Percentiles rank a stretch among this genome's conserved stretches.
Conservation (phyloP, 2,329 filamentous ascomycete genomes). For the Neonectria faginata region DNA sequence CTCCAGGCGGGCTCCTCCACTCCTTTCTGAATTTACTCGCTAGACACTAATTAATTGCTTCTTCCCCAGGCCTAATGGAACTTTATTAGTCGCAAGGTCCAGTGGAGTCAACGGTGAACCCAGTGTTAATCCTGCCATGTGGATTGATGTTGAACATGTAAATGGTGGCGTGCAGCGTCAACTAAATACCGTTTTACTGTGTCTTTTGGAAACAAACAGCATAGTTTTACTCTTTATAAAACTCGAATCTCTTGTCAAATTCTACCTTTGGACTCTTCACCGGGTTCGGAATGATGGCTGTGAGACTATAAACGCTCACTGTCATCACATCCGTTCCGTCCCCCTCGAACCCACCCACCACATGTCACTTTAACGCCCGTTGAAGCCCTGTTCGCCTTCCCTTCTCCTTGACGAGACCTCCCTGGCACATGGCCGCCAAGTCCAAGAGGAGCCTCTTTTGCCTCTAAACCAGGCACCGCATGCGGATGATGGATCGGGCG, state of each 20-base stretch:
- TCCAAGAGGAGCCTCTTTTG: constrained; percentile 2
- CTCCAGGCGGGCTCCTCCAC: neutral
- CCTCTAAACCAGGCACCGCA: neutral
- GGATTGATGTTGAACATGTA: no score
- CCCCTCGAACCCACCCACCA: neutral
- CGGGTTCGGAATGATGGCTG: neutral
- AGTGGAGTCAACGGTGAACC: no score
- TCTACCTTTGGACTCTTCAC: neutral
- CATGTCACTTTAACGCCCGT: neutral
- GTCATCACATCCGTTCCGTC: neutral
- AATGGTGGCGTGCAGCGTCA: neutral
- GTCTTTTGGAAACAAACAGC: no score
- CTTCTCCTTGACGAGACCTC: constrained; percentile 14
- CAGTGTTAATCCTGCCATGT: no score
- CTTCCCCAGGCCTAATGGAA: neutral
- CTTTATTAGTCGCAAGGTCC: neutral
- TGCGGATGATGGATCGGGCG: constrained; percentile 15
- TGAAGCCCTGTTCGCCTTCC: no score
- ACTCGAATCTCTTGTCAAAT: neutral
- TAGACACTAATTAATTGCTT: neutral
- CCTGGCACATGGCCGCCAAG: constrained; percentile 10
- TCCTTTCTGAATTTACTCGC: constrained; percentile 8
- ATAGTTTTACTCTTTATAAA: neutral
- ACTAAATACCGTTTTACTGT: no score
- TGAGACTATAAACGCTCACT: neutral